phyloP scores from a whole-genome alignment of 805 yeast species.

The Ogataea methanolica region DNA sequence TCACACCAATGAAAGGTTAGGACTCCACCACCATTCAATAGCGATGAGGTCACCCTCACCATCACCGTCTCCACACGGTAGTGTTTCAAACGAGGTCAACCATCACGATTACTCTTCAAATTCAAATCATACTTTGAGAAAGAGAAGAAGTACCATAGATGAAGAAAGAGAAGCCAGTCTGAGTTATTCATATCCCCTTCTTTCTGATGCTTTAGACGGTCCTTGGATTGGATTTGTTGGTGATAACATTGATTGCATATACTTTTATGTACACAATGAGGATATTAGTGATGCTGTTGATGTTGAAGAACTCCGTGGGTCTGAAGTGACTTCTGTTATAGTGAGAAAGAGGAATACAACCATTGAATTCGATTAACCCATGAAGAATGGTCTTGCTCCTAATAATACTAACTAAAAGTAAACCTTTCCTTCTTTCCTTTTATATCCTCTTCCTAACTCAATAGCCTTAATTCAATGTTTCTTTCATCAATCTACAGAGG shows the following conservation, averaged over 20 bases:
- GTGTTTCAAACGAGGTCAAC: neutral
- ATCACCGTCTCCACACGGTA: slow-evolving; percentile 1
- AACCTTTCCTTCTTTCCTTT: neutral
- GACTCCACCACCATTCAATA: slow-evolving; percentile 8
- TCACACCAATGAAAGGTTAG: slow-evolving; percentile 2
- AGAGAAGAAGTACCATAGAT: slow-evolving; percentile 49
- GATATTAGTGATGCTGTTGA: neutral
- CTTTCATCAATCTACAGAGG: no score
- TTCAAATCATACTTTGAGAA: slow-evolving; percentile 12
- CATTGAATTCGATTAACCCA: slow-evolving; percentile 19
- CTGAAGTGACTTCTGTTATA: slow-evolving; percentile 12
- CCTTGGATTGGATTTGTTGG: slow-evolving; percentile 58
- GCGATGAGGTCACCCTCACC: slow-evolving; percentile 7
- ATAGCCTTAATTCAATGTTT: no score
- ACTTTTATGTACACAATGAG: slow-evolving; percentile 17
- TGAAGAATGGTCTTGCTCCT: neutral
- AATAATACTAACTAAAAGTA: neutral
- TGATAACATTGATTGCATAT: slow-evolving; percentile 40
- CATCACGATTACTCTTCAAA: neutral
- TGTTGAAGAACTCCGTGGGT: slow-evolving; percentile 1
- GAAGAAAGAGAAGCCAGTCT: slow-evolving; percentile 51
- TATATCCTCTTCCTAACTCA: neutral
- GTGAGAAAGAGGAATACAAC: slow-evolving; percentile 17
- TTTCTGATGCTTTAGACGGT: slow-evolving; percentile 45
- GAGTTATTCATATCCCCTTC: slow-evolving; percentile 46